Evolutionary conservation across 2,329 filamentous ascomycete species (phyloP).

Genomic region (Fusarium sp.): DNA sequence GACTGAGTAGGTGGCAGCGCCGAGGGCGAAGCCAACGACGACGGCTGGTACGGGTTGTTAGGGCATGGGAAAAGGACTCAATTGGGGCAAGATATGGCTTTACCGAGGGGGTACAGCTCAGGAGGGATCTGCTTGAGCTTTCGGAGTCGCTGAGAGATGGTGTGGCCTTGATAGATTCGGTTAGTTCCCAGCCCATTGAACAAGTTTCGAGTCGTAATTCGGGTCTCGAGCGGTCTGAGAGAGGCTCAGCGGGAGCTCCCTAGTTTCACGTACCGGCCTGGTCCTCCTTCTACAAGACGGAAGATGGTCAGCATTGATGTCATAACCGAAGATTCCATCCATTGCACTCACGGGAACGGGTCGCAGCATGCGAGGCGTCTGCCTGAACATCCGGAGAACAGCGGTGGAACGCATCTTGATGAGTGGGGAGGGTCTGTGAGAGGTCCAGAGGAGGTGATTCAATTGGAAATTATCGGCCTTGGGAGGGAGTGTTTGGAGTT

Average conservation of each 20-base stretch:
- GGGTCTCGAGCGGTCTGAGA: slow-evolving; percentile 25
- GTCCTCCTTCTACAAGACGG: slow-evolving; percentile 69
- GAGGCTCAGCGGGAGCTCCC: slow-evolving; percentile 19
- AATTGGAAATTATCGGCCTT: slow-evolving; percentile 49
- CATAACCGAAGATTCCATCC: slow-evolving; percentile 38
- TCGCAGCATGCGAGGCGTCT: slow-evolving; percentile 74
- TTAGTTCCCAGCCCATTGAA: slow-evolving; percentile 39
- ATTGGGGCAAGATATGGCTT: slow-evolving; percentile 38
- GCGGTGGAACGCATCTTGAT: slow-evolving; percentile 74
- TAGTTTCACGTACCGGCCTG: slow-evolving; percentile 70
- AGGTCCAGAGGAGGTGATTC: slow-evolving; percentile 46
- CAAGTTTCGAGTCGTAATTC: slow-evolving; percentile 11
- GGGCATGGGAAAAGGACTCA: slow-evolving; percentile 26
- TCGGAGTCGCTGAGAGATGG: slow-evolving; percentile 93
- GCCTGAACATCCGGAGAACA: slow-evolving; percentile 75
- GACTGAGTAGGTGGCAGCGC: slow-evolving; percentile 85
- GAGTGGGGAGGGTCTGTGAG: slow-evolving; percentile 46
- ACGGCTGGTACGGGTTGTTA: slow-evolving; percentile 68
- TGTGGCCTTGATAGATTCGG: slow-evolving; percentile 77
- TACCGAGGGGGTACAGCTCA: slow-evolving; percentile 95
- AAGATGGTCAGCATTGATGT: slow-evolving; percentile 42
- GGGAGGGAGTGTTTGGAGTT: slow-evolving; percentile 46
- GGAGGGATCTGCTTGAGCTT: slow-evolving; percentile 90
- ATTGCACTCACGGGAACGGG: slow-evolving; percentile 75
- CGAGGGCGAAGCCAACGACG: slow-evolving; percentile 87